Conservation (phyloP, 495 filamentous ascomycete species). For the Usnea hakonensis region DNA sequence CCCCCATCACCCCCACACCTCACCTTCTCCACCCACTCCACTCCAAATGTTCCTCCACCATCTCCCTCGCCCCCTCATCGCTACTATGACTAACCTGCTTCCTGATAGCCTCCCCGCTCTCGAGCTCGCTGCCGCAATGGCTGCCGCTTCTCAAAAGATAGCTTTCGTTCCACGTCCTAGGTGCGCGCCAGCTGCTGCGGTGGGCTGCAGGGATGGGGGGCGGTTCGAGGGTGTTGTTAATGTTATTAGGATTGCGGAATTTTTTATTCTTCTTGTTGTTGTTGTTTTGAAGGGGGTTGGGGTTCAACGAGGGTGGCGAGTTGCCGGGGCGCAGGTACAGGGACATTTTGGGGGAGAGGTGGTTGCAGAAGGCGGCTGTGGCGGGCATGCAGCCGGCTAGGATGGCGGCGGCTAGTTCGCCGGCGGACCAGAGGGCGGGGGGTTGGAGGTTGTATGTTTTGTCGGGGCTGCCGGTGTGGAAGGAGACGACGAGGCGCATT, state of each 20-base stretch:
- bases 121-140: background rate
- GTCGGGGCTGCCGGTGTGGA: conserved; percentile 1
- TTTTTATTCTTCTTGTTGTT: too few relatives aligned
- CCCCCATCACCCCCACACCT: background rate
- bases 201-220: background rate
- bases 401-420: conserved; percentile 3
- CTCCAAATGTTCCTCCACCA: background rate
- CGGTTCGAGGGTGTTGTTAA: too few relatives aligned
- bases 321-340: background rate
- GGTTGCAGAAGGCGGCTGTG: conserved; percentile 5
- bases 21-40: conserved; percentile 3
- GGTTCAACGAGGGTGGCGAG: too few relatives aligned
- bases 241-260: too few relatives aligned
- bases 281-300: too few relatives aligned
- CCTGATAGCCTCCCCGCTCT: background rate
- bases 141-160: background rate
- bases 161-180: background rate
- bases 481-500: conserved; percentile 6
- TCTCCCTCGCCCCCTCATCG: background rate
- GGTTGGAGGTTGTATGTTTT: conserved; percentile 3
- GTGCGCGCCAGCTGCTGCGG: background rate
- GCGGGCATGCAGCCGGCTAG: conserved; percentile 5
- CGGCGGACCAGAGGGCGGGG: conserved; percentile 5
- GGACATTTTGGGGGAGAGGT: background rate
- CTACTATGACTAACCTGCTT: background rate